Percentiles rank a stretch among this genome's conserved stretches.
Evolutionary conservation across 208 protist species (phyloP).

Genomic region (Crithidia expoeki): DNA sequence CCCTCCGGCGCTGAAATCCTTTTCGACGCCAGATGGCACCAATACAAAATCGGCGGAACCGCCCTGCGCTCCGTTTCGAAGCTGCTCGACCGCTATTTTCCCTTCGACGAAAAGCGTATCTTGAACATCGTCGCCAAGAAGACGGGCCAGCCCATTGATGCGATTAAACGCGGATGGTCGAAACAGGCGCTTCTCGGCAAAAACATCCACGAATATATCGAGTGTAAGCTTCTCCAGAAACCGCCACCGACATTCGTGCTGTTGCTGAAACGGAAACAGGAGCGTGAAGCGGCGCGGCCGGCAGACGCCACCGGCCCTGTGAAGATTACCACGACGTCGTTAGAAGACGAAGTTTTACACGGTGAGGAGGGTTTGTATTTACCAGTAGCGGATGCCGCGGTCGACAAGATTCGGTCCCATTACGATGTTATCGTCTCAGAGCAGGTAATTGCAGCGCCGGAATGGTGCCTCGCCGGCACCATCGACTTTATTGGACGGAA

Average conservation of each 20-base stretch:
- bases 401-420: slow-evolving; percentile 41
- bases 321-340: slow-evolving; percentile 10
- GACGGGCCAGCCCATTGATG: slow-evolving; percentile 58
- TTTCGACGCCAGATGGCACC: slow-evolving; percentile 85
- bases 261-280: slow-evolving; percentile 38
- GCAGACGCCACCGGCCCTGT: slow-evolving; percentile 28
- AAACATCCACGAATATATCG: slow-evolving; percentile 90
- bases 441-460: slow-evolving; percentile 68
- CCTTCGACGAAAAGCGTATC: slow-evolving; percentile 82
- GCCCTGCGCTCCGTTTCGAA: slow-evolving; percentile 81
- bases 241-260: slow-evolving; percentile 72
- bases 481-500: slow-evolving; percentile 83
- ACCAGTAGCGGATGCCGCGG: slow-evolving; percentile 60
- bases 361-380: slow-evolving; percentile 77
- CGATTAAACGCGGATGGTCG: slow-evolving; percentile 65
- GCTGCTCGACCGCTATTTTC: slow-evolving; percentile 84
- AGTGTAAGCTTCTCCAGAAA: slow-evolving; percentile 63
- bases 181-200: slow-evolving; percentile 87
- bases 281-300: slow-evolving; percentile 25
- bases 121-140: slow-evolving; percentile 69
- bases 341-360: slow-evolving; percentile 63
- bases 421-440: slow-evolving; percentile 79
- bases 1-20: slow-evolving; percentile 64
- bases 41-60: slow-evolving; percentile 72
- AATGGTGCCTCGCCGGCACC: slow-evolving; percentile 77